These are phyloP conservation scores for Phycomyces nitens DNA, from an alignment of 192 early-diverging fungal species.

Conservation along the genomic window DNA sequence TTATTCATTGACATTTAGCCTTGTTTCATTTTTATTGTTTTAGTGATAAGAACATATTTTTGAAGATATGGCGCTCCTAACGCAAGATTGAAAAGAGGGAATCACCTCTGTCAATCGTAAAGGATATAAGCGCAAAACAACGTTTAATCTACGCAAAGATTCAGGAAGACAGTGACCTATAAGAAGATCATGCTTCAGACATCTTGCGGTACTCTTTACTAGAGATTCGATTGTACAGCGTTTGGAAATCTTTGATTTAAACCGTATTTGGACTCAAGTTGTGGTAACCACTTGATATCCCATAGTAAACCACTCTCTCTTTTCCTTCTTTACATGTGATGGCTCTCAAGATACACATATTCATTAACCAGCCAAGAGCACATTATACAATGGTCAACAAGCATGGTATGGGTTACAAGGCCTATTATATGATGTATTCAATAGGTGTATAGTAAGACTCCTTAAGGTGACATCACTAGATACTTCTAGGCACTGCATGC, in stretches of 20 bases:
- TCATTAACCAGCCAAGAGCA: too few relatives aligned
- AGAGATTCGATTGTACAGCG: neutral
- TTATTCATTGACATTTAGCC: neutral
- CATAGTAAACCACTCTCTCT: too few relatives aligned
- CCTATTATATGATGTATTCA: too few relatives aligned
- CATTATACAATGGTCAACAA: too few relatives aligned
- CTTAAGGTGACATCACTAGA: too few relatives aligned
- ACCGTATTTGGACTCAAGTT: neutral
- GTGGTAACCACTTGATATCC: neutral
- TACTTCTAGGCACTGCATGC: too few relatives aligned
- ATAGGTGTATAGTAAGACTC: too few relatives aligned
- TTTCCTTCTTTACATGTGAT: too few relatives aligned
- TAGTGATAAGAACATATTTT: neutral
- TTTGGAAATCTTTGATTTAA: neutral
- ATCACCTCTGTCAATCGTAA: neutral
- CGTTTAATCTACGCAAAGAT: conserved; percentile 4
- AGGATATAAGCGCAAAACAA: neutral
- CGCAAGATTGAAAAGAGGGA: neutral
- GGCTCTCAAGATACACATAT: too few relatives aligned
- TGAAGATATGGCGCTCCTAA: neutral
- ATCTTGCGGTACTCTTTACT: conserved; percentile 4
- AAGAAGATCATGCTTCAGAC: conserved; percentile 7
- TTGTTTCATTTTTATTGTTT: too few relatives aligned
- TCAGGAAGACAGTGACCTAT: conserved; percentile 4
- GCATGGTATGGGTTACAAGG: too few relatives aligned